Percentiles rank a stretch among this genome's conserved stretches.
Conservation (phyloP, 164 flowering plant species). For the Echeveria elegans region DNA sequence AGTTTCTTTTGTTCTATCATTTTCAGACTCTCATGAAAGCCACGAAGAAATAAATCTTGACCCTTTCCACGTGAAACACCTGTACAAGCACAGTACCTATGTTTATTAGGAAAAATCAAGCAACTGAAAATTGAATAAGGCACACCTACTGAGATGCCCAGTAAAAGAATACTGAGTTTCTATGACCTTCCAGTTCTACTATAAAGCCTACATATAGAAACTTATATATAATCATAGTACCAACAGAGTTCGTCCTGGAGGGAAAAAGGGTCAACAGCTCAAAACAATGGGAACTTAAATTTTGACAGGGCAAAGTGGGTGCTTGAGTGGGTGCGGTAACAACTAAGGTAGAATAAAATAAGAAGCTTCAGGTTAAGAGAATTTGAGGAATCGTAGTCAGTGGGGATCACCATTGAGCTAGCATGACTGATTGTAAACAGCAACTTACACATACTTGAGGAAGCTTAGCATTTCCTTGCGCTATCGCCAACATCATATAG, state of each 20-base stretch:
- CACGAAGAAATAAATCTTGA: constrained; percentile 79
- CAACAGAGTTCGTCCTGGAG: too few relatives aligned
- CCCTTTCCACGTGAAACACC: constrained; percentile 99
- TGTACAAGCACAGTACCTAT: constrained; percentile 20
- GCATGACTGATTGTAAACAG: background rate
- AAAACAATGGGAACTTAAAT: background rate
- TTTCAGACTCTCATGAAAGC: constrained; percentile 72
- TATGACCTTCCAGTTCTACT: too few relatives aligned
- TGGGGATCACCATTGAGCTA: background rate
- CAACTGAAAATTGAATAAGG: background rate
- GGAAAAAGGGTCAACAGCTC: too few relatives aligned
- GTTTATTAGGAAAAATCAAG: background rate
- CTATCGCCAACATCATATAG: background rate
- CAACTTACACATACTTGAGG: background rate
- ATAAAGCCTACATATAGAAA: too few relatives aligned
- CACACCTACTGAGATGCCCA: too few relatives aligned
- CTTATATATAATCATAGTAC: too few relatives aligned
- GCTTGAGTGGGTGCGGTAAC: background rate
- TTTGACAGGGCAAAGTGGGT: background rate
- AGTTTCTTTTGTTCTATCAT: constrained; percentile 57
- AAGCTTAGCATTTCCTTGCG: background rate
- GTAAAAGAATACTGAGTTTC: too few relatives aligned
- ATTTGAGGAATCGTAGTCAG: background rate
- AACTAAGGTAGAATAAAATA: too few relatives aligned
- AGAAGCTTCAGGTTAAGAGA: background rate